A percentile compares a stretch with the other conserved stretches of the same genome.
Conservation (phyloP, 2,329 filamentous ascomycete species). For the Neospermospora avenae region DNA sequence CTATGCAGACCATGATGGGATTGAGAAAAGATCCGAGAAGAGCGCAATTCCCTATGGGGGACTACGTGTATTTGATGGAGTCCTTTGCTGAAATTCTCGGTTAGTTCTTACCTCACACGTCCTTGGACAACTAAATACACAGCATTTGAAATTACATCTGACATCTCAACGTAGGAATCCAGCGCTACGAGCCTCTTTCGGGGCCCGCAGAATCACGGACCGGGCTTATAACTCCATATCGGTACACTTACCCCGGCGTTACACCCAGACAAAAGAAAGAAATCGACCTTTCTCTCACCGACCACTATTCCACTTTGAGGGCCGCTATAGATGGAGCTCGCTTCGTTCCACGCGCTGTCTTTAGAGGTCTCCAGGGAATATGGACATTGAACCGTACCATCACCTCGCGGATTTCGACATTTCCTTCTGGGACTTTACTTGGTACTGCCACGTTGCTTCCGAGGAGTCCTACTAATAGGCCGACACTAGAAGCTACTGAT, state of each 20-base stretch:
- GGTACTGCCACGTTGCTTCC: slow-evolving; percentile 65
- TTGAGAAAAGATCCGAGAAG: slow-evolving; percentile 39
- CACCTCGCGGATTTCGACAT: slow-evolving; percentile 49
- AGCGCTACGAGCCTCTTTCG: slow-evolving; percentile 36
- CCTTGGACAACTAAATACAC: background rate
- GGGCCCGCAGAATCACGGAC: slow-evolving; percentile 35
- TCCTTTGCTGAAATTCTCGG: slow-evolving; percentile 60
- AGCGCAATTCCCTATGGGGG: slow-evolving; percentile 77
- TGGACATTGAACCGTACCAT: slow-evolving; percentile 64
- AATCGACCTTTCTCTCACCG: slow-evolving; percentile 43
- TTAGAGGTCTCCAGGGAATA: slow-evolving; percentile 65
- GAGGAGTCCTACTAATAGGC: slow-evolving; percentile 49
- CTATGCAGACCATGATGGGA: slow-evolving; percentile 27
- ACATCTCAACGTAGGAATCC: slow-evolving; percentile 35
- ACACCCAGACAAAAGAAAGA: slow-evolving; percentile 41
- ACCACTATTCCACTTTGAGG: slow-evolving; percentile 18
- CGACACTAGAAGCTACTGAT: background rate
- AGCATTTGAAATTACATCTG: background rate
- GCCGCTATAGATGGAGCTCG: slow-evolving; percentile 33
- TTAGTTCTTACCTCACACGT: background rate
- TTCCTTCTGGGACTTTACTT: slow-evolving; percentile 61
- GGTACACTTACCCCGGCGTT: slow-evolving; percentile 45
- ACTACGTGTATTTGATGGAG: slow-evolving; percentile 75
- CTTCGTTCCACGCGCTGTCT: slow-evolving; percentile 65
- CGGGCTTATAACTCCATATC: slow-evolving; percentile 42